These are phyloP conservation scores for Penicillium parvum DNA, from an alignment of 495 filamentous ascomycete species.

Conservation along the genomic window DNA sequence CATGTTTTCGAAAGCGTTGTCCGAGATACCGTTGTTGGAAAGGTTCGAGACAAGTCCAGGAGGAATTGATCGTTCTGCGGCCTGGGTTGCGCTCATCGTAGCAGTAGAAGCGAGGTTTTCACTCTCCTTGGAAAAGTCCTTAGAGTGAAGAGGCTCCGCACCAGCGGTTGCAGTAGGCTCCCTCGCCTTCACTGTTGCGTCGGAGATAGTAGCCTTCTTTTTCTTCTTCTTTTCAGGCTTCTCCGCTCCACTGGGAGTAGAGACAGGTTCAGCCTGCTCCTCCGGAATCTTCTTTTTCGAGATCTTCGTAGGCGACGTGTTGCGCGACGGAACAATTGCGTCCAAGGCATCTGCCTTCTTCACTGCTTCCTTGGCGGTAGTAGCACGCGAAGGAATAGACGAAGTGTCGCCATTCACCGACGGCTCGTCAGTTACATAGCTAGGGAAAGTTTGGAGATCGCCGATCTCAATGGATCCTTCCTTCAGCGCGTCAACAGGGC, in stretches of 20 bases:
- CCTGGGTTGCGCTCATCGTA: slow-evolving; percentile 5
- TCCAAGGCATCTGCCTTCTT: slow-evolving; percentile 37
- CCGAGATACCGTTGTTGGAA: slow-evolving; percentile 22
- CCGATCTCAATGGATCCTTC: slow-evolving; percentile 53
- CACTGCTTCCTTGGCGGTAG: slow-evolving; percentile 26
- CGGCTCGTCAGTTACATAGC: slow-evolving; percentile 42
- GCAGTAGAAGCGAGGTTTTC: slow-evolving; percentile 18
- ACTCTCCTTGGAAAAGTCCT: slow-evolving; percentile 9
- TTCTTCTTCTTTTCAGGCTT: slow-evolving; percentile 56
- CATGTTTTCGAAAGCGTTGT: slow-evolving; percentile 46
- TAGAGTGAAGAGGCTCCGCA: slow-evolving; percentile 16
- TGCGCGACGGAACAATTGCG: slow-evolving; percentile 33
- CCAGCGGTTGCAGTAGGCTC: slow-evolving; percentile 19
- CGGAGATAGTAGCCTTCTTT: slow-evolving; percentile 47
- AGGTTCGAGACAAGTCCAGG: neutral
- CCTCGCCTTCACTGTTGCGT: slow-evolving; percentile 29
- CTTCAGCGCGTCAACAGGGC: slow-evolving; percentile 67
- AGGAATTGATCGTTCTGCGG: slow-evolving; percentile 3
- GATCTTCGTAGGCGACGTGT: slow-evolving; percentile 41
- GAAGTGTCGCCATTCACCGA: slow-evolving; percentile 47
- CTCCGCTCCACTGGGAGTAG: slow-evolving; percentile 36
- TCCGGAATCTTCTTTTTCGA: slow-evolving; percentile 41
- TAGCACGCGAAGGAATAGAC: slow-evolving; percentile 31
- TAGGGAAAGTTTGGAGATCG: slow-evolving; percentile 45
- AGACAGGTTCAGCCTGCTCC: slow-evolving; percentile 32